phyloP scores from a whole-genome alignment of 73 alveolate genomes.

The Urostyla sp. region DNA sequence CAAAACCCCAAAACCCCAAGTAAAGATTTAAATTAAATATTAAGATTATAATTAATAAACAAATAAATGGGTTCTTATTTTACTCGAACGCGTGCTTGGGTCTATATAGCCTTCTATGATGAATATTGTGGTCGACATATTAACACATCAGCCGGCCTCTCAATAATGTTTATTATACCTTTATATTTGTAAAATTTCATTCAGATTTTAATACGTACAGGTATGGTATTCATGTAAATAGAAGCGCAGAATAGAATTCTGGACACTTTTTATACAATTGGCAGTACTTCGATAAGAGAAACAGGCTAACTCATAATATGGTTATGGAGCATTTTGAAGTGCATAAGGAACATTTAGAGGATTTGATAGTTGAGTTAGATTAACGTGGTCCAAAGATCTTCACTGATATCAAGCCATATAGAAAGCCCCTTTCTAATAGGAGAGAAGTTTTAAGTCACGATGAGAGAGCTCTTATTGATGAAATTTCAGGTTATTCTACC shows the following conservation, averaged over 20 bases:
- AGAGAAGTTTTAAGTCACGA: too few species aligned
- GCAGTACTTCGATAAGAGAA: conserved; percentile 64
- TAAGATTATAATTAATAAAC: conserved; percentile 16
- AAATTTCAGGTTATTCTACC: conserved; percentile 62
- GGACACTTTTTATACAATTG: conserved; percentile 38
- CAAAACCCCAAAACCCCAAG: not conserved
- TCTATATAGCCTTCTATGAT: conserved; percentile 75
- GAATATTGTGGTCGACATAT: conserved; percentile 73
- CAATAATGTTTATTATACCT: conserved; percentile 62
- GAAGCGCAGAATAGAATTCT: conserved; percentile 52
- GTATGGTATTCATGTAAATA: conserved; percentile 63
- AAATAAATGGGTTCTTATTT: conserved; percentile 69
- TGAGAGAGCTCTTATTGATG: conserved; percentile 67
- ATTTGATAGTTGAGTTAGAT: conserved; percentile 55
- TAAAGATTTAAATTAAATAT: conserved; percentile 2
- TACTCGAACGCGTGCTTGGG: conserved; percentile 71
- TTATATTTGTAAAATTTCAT: conserved; percentile 33
- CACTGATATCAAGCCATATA: conserved; percentile 27
- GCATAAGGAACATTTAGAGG: conserved; percentile 66
- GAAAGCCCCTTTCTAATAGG: not conserved
- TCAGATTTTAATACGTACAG: not conserved
- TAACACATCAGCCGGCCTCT: conserved; percentile 67
- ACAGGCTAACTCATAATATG: conserved; percentile 69
- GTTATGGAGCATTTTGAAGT: conserved; percentile 76
- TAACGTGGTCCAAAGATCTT: conserved; percentile 56